Conservation (phyloP, 176 grass and related monocot genomes). For the Rhynchospora pubera region DNA sequence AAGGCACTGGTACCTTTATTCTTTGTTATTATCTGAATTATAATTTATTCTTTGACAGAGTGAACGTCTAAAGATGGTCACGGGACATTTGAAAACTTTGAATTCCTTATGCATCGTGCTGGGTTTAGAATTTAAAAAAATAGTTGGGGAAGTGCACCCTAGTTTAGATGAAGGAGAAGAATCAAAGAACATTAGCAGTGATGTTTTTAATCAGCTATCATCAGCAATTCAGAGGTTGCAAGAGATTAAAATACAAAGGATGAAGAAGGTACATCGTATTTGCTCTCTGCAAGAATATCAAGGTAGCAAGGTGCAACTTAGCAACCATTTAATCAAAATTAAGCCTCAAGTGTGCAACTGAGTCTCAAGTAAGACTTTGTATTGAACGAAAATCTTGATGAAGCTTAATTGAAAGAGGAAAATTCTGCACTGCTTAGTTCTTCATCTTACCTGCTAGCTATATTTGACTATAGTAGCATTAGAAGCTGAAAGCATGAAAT, state of each 20-base stretch:
- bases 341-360: not conserved
- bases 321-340: not conserved
- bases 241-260: constrained; percentile 70
- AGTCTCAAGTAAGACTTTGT: not conserved
- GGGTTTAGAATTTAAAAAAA: constrained; percentile 67
- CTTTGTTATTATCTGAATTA: constrained; percentile 7
- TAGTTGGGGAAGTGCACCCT: constrained; percentile 59
- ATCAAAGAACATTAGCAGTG: constrained; percentile 71
- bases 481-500: not conserved
- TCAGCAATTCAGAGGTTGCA: constrained; percentile 40
- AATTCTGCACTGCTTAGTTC: not conserved
- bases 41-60: constrained; percentile 39
- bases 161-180: constrained; percentile 59
- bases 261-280: constrained; percentile 49
- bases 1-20: not conserved
- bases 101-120: constrained; percentile 70
- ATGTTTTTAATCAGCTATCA: constrained; percentile 49
- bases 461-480: not conserved
- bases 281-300: constrained; percentile 10
- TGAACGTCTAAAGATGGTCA: constrained; percentile 64
- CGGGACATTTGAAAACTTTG: constrained; percentile 51
- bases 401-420: not conserved
- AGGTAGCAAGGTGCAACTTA: not conserved
- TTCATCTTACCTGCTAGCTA: not conserved
- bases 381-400: not conserved